Percentiles rank a stretch among this genome's conserved stretches.
Evolutionary conservation across 176 grass and related monocot genomes (phyloP).

Genomic region (Bonia amplexicaulis): DNA sequence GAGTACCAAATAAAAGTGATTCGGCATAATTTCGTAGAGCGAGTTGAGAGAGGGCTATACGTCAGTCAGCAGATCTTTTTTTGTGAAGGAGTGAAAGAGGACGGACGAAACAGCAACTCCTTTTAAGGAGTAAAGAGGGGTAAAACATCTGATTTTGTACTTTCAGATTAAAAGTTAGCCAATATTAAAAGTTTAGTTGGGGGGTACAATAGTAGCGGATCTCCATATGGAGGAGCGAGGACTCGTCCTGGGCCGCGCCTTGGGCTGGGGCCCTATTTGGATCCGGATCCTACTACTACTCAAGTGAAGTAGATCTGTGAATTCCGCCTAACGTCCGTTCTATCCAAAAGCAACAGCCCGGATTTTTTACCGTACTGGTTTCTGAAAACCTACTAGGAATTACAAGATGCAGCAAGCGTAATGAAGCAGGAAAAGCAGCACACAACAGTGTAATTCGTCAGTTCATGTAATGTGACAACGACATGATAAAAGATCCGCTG

Average conservation of each 20-base stretch:
- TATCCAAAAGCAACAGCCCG: background rate
- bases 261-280: background rate
- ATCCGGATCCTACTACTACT: background rate
- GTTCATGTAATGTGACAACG: background rate
- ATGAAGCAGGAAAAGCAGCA: background rate
- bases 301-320: too few species aligned
- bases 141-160: too few species aligned
- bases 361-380: background rate
- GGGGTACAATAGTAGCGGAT: background rate
- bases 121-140: too few species aligned
- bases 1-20: too few species aligned
- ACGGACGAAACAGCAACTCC: too few species aligned
- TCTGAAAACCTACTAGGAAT: too few species aligned
- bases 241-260: background rate
- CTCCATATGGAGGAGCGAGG: background rate
- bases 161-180: too few species aligned
- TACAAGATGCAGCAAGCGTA: background rate
- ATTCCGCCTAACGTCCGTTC: background rate
- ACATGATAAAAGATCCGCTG: background rate
- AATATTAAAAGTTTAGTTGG: too few species aligned
- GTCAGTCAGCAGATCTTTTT: too few species aligned
- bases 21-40: too few species aligned
- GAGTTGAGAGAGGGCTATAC: too few species aligned
- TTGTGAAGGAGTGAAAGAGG: too few species aligned
- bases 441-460: background rate